Percentiles rank a stretch among this genome's conserved stretches.
These are phyloP conservation scores for Camellia japonica DNA, from an alignment of 148 eudicot species.

Conservation along the genomic window DNA sequence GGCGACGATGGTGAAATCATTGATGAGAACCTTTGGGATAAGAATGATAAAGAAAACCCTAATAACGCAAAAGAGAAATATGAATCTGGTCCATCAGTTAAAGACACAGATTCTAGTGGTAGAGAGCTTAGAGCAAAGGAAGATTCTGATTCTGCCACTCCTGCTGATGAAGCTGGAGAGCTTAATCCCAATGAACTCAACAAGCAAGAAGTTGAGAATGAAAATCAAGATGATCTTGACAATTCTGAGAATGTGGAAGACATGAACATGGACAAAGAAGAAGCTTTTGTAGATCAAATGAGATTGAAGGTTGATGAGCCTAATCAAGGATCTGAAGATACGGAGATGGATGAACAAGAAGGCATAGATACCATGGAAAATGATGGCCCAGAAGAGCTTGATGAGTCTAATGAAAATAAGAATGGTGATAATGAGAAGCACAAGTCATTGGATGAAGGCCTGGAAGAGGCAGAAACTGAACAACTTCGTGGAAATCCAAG, in stretches of 20 bases:
- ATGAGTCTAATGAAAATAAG: conserved; percentile 32
- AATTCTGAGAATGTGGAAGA: conserved; percentile 42
- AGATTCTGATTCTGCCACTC: conserved; percentile 50
- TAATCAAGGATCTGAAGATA: conserved; percentile 41
- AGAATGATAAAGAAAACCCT: conserved; percentile 62
- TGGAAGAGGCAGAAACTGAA: conserved; percentile 42
- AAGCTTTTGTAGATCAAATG: conserved; percentile 50
- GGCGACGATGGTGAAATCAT: conserved; percentile 58
- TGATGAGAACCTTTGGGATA: conserved; percentile 72
- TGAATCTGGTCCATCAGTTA: conserved; percentile 68
- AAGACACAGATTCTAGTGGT: conserved; percentile 48
- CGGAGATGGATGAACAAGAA: conserved; percentile 50
- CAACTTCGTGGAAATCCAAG: conserved; percentile 37
- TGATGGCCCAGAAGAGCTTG: conserved; percentile 39
- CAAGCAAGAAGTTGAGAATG: conserved; percentile 40
- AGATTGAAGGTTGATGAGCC: conserved; percentile 58
- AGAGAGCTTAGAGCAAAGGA: conserved; percentile 89
- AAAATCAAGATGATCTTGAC: conserved; percentile 40
- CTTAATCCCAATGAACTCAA: conserved; percentile 39
- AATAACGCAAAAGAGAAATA: conserved; percentile 53
- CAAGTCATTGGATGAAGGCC: conserved; percentile 36
- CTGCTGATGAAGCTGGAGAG: conserved; percentile 41
- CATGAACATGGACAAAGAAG: conserved; percentile 60
- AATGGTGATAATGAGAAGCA: conserved; percentile 38
- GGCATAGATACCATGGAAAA: conserved; percentile 45